Evolutionary conservation across 176 grass and related monocot species (phyloP).

Genomic region (Juncus inflexus): DNA sequence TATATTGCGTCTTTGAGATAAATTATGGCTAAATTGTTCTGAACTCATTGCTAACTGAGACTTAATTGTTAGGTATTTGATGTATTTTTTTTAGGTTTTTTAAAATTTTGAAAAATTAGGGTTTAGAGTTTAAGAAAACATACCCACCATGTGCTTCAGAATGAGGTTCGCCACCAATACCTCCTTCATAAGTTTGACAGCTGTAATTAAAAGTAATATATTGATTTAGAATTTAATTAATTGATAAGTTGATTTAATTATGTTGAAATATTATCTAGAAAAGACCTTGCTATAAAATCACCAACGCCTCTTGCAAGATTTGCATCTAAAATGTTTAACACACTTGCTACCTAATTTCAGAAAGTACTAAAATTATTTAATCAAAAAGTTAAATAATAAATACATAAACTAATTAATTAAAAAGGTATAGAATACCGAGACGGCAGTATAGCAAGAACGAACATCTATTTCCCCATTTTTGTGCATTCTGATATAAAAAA

Average conservation of each 20-base stretch:
- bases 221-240: slow-evolving; percentile 24
- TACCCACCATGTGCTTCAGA: slow-evolving; percentile 99
- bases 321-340: slow-evolving; percentile 81
- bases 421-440: slow-evolving; percentile 51
- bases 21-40: too few species aligned
- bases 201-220: slow-evolving; percentile 35
- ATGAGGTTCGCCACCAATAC: slow-evolving; percentile 86
- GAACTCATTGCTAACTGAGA: too few species aligned
- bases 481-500: slow-evolving; percentile 68
- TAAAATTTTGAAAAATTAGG: too few species aligned
- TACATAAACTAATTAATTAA: too few species aligned
- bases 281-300: slow-evolving; percentile 72
- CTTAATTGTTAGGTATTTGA: too few species aligned
- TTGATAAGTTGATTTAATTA: slow-evolving; percentile 10
- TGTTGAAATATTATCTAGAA: slow-evolving; percentile 7
- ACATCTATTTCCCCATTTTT: slow-evolving; percentile 88
- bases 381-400: slow-evolving; percentile 9
- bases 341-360: slow-evolving; percentile 68
- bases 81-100: too few species aligned
- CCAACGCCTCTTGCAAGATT: slow-evolving; percentile 64
- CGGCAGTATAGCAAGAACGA: slow-evolving; percentile 79
- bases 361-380: slow-evolving; percentile 30
- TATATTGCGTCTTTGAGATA: too few species aligned
- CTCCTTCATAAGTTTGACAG: slow-evolving; percentile 99
- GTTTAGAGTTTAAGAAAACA: slow-evolving; percentile 32